Percentiles rank a stretch among this genome's conserved stretches.
phyloP scores from a whole-genome alignment of 805 yeast genomes.

The Crinitomyces ghanaensis region DNA sequence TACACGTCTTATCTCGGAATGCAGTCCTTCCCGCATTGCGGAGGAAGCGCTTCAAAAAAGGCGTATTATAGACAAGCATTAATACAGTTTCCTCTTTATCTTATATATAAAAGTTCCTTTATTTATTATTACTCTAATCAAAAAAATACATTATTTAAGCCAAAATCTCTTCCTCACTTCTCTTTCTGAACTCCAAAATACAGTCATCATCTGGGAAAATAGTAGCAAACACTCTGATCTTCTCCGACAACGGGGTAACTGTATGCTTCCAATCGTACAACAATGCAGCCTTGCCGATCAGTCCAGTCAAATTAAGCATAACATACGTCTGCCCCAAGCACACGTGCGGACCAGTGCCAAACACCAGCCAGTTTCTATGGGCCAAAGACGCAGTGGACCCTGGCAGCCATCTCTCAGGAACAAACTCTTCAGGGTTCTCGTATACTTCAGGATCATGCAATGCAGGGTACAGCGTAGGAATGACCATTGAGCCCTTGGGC shows the following conservation, averaged over 20 bases:
- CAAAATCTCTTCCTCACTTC: slow-evolving; percentile 9
- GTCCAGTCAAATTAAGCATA: slow-evolving; percentile 73
- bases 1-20: too few species aligned
- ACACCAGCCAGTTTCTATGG: slow-evolving; percentile 88
- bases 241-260: slow-evolving; percentile 75
- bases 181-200: slow-evolving; percentile 47
- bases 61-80: too few species aligned
- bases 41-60: too few species aligned
- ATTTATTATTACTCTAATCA: too few species aligned
- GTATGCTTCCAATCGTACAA: slow-evolving; percentile 71
- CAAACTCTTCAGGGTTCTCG: slow-evolving; percentile 85
- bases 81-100: too few species aligned
- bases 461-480: slow-evolving; percentile 92
- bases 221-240: slow-evolving; percentile 93
- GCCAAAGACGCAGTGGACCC: slow-evolving; percentile 66
- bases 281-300: slow-evolving; percentile 86
- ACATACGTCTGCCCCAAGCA: slow-evolving; percentile 95
- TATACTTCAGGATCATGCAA: slow-evolving; percentile 96
- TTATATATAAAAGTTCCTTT: too few species aligned
- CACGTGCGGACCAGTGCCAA: slow-evolving; percentile 94
- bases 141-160: too few species aligned
- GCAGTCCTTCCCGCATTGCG: too few species aligned
- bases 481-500: slow-evolving; percentile 95
- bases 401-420: slow-evolving; percentile 87
- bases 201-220: slow-evolving; percentile 97